phyloP scores from a whole-genome alignment of 257 asterid species.

The Perilla frutescens region DNA sequence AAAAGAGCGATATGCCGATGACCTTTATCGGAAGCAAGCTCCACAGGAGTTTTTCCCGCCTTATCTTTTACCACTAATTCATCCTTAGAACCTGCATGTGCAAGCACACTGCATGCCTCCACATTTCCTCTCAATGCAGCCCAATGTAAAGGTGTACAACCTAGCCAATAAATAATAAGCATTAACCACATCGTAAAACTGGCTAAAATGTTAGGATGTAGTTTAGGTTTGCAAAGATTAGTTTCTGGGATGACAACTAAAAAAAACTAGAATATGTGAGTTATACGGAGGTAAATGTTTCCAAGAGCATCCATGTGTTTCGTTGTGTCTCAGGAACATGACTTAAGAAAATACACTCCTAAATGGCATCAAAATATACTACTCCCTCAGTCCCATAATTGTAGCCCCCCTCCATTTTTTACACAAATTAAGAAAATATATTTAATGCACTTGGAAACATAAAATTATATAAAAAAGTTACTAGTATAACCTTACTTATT shows the following conservation, averaged over 20 bases:
- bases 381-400: too few relatives aligned
- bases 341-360: background rate
- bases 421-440: too few relatives aligned
- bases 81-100: conserved; percentile 88
- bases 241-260: background rate
- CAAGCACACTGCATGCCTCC: conserved; percentile 94
- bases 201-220: background rate
- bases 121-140: conserved; percentile 87
- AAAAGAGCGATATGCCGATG: conserved; percentile 83
- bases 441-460: too few relatives aligned
- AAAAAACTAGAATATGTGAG: background rate
- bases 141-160: conserved; percentile 99
- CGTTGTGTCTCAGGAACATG: background rate
- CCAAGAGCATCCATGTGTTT: background rate
- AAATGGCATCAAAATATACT: background rate
- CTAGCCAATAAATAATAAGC: conserved; percentile 50
- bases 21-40: conserved; percentile 96
- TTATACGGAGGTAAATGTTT: background rate
- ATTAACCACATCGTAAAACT: conserved; percentile 29
- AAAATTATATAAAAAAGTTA: too few relatives aligned
- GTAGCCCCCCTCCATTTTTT: too few relatives aligned
- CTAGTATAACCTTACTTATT: too few relatives aligned
- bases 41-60: conserved; percentile 85
- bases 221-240: background rate
- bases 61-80: conserved; percentile 74